phyloP scores from a whole-genome alignment of 179 eudicot genomes.

The Patellifolia procumbens region DNA sequence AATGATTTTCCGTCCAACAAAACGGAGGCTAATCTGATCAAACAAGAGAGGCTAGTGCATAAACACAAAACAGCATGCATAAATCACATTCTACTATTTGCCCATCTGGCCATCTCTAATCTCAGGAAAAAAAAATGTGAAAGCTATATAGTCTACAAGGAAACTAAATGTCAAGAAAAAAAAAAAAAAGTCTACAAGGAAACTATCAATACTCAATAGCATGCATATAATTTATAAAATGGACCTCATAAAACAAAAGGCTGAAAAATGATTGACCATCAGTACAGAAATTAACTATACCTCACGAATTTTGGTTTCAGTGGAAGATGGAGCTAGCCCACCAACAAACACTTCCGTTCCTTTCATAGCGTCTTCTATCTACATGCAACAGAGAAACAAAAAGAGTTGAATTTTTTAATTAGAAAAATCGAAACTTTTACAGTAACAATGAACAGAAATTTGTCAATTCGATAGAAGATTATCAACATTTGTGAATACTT shows the following conservation, averaged over 20 bases:
- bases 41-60: neutral
- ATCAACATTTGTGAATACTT: neutral
- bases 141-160: too few relatives aligned
- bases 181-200: too few relatives aligned
- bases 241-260: neutral
- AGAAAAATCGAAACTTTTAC: too few relatives aligned
- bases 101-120: neutral
- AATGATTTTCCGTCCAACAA: too few relatives aligned
- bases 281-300: neutral
- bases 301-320: constrained; percentile 2
- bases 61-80: neutral
- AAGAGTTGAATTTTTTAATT: neutral
- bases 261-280: neutral
- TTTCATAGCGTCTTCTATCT: neutral
- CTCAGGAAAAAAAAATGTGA: too few relatives aligned
- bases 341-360: constrained; percentile 5
- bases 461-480: neutral
- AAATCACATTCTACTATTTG: neutral
- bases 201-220: neutral
- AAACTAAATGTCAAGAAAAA: too few relatives aligned
- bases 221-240: neutral
- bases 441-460: neutral
- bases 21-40: too few relatives aligned
- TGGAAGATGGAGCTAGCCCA: neutral
- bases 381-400: neutral